Percentiles rank a stretch among this genome's conserved stretches.
Evolutionary conservation across 2,329 filamentous ascomycete genomes (phyloP).

Genomic region (Chaetomiaceae sp.): DNA sequence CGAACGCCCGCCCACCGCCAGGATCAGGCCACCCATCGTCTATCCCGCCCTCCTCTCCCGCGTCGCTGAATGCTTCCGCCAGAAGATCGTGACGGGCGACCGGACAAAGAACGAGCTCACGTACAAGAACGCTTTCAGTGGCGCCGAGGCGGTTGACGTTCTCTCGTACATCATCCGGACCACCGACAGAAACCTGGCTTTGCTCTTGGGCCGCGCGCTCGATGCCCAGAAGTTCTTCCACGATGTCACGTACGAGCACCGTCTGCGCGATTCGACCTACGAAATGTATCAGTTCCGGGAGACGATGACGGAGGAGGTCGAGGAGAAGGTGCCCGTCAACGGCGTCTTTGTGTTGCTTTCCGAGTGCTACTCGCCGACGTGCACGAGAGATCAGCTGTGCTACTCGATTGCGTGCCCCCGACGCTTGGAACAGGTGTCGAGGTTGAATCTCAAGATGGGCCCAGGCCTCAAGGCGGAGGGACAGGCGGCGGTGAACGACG

Average conservation of each 20-base stretch:
- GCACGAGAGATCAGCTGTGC: slow-evolving; percentile 89
- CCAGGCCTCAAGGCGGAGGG: slow-evolving; percentile 71
- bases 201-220: slow-evolving; percentile 83
- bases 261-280: slow-evolving; percentile 84
- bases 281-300: slow-evolving; percentile 98
- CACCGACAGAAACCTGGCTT: slow-evolving; percentile 87
- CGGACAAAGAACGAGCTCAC: slow-evolving; percentile 94
- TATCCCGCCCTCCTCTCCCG: slow-evolving; percentile 92
- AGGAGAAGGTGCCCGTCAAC: slow-evolving; percentile 71
- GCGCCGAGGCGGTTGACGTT: slow-evolving; percentile 90
- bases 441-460: slow-evolving; percentile 88
- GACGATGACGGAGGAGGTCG: slow-evolving; percentile 78
- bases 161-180: slow-evolving; percentile 97
- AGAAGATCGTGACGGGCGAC: slow-evolving; percentile 79
- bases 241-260: slow-evolving; percentile 96
- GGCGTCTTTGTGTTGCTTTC: slow-evolving; percentile 94
- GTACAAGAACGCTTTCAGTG: slow-evolving; percentile 96
- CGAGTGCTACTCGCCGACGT: slow-evolving; percentile 97
- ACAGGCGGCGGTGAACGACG: slow-evolving; percentile 60
- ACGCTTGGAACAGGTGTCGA: slow-evolving; percentile 87
- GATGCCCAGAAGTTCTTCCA: slow-evolving; percentile 99
- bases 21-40: slow-evolving; percentile 73
- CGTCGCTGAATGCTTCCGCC: slow-evolving; percentile 86
- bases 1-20: slow-evolving; percentile 54
- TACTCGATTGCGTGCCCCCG: slow-evolving; percentile 97